Percentiles rank a stretch among this genome's conserved stretches.
Conservation (phyloP, 106 monocot species). For the Allium sativum region DNA sequence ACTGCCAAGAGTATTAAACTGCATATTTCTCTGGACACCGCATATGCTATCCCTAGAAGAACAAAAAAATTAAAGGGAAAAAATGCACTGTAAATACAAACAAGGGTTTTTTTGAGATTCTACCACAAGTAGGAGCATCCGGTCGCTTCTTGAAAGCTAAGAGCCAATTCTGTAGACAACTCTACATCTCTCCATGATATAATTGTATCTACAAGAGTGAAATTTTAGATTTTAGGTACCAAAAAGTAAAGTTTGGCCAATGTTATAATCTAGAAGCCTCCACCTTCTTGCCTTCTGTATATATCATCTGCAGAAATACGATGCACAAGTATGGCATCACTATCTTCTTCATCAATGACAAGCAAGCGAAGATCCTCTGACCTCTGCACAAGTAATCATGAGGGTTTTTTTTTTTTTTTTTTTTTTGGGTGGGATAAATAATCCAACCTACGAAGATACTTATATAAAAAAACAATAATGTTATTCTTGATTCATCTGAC, state of each 20-base stretch:
- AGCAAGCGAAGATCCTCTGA: constrained; percentile 79
- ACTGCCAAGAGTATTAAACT: constrained; percentile 68
- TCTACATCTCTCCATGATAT: constrained; percentile 93
- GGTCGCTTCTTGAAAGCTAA: constrained; percentile 90
- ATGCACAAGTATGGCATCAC: constrained; percentile 69
- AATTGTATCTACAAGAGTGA: constrained; percentile 63
- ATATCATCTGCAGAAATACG: constrained; percentile 78
- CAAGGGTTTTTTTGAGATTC: background rate
- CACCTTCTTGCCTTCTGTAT: constrained; percentile 92
- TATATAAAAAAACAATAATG: background rate
- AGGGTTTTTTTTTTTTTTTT: background rate
- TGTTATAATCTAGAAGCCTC: background rate
- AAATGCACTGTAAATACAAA: background rate
- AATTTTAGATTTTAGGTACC: constrained; percentile 1
- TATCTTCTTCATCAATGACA: constrained; percentile 91
- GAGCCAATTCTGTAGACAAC: constrained; percentile 66
- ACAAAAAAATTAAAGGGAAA: constrained; percentile 5
- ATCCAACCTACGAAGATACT: background rate
- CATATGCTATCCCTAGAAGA: constrained; percentile 65
- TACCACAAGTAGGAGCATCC: constrained; percentile 97
- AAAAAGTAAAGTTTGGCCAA: constrained; percentile 1
- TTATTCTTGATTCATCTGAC: background rate
- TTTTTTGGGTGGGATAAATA: too few relatives aligned
- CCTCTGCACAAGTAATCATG: constrained; percentile 27
- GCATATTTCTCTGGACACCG: constrained; percentile 70